phyloP scores from a whole-genome alignment of 148 eudicot genomes.

The Vaccinium myrtillus region DNA sequence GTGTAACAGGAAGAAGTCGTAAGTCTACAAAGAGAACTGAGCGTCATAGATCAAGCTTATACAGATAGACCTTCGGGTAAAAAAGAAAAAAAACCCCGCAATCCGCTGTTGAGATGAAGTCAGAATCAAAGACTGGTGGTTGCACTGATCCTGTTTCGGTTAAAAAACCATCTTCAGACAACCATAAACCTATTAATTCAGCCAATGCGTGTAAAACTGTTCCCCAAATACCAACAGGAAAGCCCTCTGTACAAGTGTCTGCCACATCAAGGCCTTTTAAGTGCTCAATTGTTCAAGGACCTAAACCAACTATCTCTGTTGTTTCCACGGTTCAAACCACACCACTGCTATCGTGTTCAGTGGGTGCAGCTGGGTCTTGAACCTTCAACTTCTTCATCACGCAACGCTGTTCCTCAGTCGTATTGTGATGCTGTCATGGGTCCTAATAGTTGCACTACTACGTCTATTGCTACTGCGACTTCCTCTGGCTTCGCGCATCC shows the following conservation, averaged over 20 bases:
- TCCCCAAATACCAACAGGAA: slow-evolving; percentile 35
- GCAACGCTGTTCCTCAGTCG: slow-evolving; percentile 50
- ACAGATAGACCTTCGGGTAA: too few relatives aligned
- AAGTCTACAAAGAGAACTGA: too few relatives aligned
- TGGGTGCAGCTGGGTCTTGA: slow-evolving; percentile 78
- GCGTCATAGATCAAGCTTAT: too few relatives aligned
- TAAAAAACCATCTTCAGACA: slow-evolving; percentile 35
- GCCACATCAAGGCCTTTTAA: slow-evolving; percentile 66
- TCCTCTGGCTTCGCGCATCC: slow-evolving; percentile 52
- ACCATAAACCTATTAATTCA: slow-evolving; percentile 25
- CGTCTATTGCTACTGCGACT: slow-evolving; percentile 27
- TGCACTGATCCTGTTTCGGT: too few relatives aligned
- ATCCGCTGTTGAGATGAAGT: too few relatives aligned
- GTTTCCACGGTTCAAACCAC: slow-evolving; percentile 49
- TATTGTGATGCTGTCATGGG: slow-evolving; percentile 78
- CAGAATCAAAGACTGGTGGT: too few relatives aligned
- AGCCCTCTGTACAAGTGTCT: slow-evolving; percentile 24
- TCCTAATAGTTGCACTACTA: slow-evolving; percentile 30
- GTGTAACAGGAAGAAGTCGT: too few relatives aligned
- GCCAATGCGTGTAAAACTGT: slow-evolving; percentile 33
- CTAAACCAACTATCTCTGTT: slow-evolving; percentile 42
- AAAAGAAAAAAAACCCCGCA: too few relatives aligned
- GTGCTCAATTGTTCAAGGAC: slow-evolving; percentile 66
- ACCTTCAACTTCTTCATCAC: slow-evolving; percentile 36
- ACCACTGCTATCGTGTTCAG: slow-evolving; percentile 51